Conservation (phyloP, 78 protist species). For the Monocercomonoides exilis region DNA sequence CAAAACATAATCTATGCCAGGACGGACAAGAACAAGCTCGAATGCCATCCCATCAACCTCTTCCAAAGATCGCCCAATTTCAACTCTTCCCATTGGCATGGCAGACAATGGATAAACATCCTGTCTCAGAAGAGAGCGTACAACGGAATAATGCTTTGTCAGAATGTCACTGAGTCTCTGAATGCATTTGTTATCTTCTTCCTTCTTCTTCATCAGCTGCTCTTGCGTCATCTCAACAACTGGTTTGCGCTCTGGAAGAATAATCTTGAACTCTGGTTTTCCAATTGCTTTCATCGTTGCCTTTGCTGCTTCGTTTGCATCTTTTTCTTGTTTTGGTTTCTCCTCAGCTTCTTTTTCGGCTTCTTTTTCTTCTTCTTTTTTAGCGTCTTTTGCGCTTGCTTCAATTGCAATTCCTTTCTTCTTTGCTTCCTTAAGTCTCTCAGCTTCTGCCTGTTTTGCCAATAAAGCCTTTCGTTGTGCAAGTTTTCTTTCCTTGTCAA, state of each 20-base stretch:
- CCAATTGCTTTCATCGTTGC: no score
- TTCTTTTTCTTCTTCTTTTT: no score
- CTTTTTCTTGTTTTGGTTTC: no score
- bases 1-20: background rate
- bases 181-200: background rate
- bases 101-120: background rate
- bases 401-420: no score
- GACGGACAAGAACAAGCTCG: background rate
- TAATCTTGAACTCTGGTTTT: no score
- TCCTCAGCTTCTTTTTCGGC: no score
- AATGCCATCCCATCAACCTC: background rate
- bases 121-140: background rate
- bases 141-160: background rate
- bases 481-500: background rate
- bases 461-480: background rate
- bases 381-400: background rate
- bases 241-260: no score
- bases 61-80: background rate
- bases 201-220: background rate
- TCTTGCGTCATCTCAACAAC: no score
- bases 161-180: background rate
- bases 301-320: no score
- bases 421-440: no score
- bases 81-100: background rate
- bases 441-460: no score